These are phyloP conservation scores for Rhodotorula mucilaginosa DNA, from an alignment of 1,284 basidiomycete species.

Conservation along the genomic window DNA sequence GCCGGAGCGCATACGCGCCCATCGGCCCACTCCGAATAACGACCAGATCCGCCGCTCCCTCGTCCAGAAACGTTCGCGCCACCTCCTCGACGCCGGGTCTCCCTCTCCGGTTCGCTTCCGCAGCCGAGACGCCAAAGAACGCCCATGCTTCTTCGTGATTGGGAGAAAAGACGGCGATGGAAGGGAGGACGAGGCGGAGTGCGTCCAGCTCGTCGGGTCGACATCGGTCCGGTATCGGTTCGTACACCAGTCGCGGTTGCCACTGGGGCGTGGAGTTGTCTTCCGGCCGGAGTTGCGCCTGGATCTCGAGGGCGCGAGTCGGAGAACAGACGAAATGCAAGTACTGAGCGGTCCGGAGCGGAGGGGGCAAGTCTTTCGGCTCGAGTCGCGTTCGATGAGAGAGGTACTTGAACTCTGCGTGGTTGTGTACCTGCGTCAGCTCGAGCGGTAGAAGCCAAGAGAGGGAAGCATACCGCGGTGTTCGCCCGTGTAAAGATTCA, in stretches of 20 bases:
- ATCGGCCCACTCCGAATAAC: slow-evolving; percentile 73
- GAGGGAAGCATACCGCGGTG: slow-evolving; percentile 51
- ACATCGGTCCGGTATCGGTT: slow-evolving; percentile 59
- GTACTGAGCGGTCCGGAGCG: slow-evolving; percentile 54
- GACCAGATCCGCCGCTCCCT: slow-evolving; percentile 54
- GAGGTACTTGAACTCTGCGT: slow-evolving; percentile 71
- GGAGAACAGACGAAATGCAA: slow-evolving; percentile 87
- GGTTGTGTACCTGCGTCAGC: background rate
- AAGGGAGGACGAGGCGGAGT: slow-evolving; percentile 61
- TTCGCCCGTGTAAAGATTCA: slow-evolving; percentile 75
- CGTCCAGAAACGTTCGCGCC: slow-evolving; percentile 33
- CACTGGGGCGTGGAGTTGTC: slow-evolving; percentile 52
- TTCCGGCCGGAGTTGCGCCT: slow-evolving; percentile 44
- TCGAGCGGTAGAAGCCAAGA: too few species aligned
- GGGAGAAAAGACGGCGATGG: slow-evolving; percentile 53
- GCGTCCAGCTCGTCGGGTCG: slow-evolving; percentile 71
- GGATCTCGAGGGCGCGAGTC: slow-evolving; percentile 64
- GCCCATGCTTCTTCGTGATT: slow-evolving; percentile 54
- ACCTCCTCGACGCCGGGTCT: slow-evolving; percentile 35
- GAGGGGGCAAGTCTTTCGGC: slow-evolving; percentile 33
- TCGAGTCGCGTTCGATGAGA: slow-evolving; percentile 63
- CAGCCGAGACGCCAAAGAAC: slow-evolving; percentile 44
- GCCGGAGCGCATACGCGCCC: slow-evolving; percentile 65
- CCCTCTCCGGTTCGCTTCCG: slow-evolving; percentile 10
- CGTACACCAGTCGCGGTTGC: slow-evolving; percentile 31